Evolutionary conservation across 805 yeast genomes (phyloP).

Genomic region (Pichia californica): DNA sequence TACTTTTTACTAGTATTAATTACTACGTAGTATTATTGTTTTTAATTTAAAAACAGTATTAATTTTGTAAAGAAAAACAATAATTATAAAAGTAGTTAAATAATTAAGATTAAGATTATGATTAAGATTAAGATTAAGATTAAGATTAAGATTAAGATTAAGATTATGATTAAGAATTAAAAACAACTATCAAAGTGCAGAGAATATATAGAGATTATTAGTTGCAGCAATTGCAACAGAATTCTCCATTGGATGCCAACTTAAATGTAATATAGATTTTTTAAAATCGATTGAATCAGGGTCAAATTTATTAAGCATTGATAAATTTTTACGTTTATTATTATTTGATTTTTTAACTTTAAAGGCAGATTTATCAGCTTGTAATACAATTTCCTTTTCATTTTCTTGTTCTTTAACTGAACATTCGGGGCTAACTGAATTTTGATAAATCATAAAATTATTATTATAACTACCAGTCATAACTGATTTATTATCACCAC

Average conservation of each 20-base stretch:
- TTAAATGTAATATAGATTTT: conserved; percentile 86
- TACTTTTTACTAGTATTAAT: no score
- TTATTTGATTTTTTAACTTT: conserved; percentile 61
- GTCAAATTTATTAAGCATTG: conserved; percentile 58
- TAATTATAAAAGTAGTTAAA: no score
- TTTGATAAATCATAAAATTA: conserved; percentile 94
- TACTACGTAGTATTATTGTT: no score
- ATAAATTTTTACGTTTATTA: conserved; percentile 30
- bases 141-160: no score
- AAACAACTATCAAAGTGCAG: conserved; percentile 66
- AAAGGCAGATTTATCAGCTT: conserved; percentile 97
- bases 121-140: no score
- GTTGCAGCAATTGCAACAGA: conserved; percentile 98
- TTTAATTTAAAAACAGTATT: no score
- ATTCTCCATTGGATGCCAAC: conserved; percentile 98
- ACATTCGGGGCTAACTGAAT: conserved; percentile 41
- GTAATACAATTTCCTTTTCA: conserved; percentile 69
- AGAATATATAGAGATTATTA: conserved; percentile 81
- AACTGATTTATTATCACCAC: conserved; percentile 86
- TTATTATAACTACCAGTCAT: conserved; percentile 98
- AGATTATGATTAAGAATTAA: no score
- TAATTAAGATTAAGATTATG: no score
- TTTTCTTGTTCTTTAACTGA: conserved; percentile 19
- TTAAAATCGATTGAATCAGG: conserved; percentile 84
- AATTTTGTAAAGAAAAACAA: no score